Evolutionary conservation across 2,329 filamentous ascomycete genomes (phyloP), one percentile per base, ranked within the genome.

Genomic region (Tolypocladium tundrense): DNA sequence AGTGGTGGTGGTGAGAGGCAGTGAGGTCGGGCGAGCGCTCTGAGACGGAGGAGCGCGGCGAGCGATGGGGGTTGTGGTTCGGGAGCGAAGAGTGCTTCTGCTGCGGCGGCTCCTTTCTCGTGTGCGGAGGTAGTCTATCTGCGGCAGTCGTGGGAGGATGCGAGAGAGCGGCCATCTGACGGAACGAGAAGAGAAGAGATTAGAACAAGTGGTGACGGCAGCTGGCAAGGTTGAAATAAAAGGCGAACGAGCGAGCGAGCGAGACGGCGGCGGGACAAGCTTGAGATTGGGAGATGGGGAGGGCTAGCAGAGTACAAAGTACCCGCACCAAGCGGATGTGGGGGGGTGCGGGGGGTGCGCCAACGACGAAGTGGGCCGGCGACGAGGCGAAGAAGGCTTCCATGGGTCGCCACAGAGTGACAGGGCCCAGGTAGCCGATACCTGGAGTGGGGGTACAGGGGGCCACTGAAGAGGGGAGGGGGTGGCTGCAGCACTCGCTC

Each of bases 101-200:
- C 31, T 51, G 55, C 56, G 33, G 45, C 55, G 55, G 55, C 39
- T 56, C 40, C 62, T 59, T 65, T 60, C 58, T 62, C 57, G 54
- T 62, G 55, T 59, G 57, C 27, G 59, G 58, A 62, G 62, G 62
- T 57, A 64, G 70, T 64, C 69, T 64, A 57, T 66, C 60, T 62
- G 58, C 60, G 58, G 62, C 66, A 61, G 64, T 69, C 62, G 67
- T 70, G 61, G 65, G 64, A 65, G 65, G 66, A 63, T 71, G 68
- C 66, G 70, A 72, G 66, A 73, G 66, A 67, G 74, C 72, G 70
- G 75, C 75, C 76, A 78, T 79, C 76, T 78, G 77, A 72, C 70
- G 68, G 63, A 66, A 65, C 66, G 63, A 65, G 56, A 59, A 64
- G 61, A 66, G 62, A 59, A 69, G 69, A 41, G 41, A n/a, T 21